phyloP scores from a whole-genome alignment of 805 yeast species.

The Nakazawaea ernobii region DNA sequence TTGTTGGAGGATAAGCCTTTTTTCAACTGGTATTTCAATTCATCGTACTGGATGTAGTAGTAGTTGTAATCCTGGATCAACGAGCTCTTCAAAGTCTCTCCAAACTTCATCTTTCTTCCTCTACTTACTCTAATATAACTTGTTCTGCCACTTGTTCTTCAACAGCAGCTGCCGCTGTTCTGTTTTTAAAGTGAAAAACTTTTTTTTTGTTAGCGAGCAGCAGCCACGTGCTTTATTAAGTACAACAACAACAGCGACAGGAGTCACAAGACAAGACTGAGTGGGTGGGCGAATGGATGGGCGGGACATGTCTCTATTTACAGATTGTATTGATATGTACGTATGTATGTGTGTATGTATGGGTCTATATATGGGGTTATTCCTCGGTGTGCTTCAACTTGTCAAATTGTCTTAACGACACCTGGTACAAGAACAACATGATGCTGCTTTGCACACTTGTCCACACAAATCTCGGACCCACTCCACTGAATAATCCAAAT shows the following conservation, averaged over 20 bases:
- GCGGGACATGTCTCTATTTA: background rate
- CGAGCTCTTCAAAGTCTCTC: slow-evolving; percentile 85
- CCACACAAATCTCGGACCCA: slow-evolving; percentile 96
- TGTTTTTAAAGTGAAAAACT: background rate
- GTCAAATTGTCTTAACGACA: slow-evolving; percentile 54
- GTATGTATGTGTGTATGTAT: background rate
- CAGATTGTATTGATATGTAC: background rate
- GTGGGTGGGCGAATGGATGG: background rate
- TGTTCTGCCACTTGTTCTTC: no score
- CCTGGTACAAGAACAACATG: slow-evolving; percentile 85
- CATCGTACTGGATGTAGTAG: slow-evolving; percentile 90
- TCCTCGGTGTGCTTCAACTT: background rate
- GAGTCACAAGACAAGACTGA: background rate
- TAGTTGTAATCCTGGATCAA: slow-evolving; percentile 85
- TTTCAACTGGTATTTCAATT: slow-evolving; percentile 75
- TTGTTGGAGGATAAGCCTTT: slow-evolving; percentile 52
- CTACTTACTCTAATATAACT: no score
- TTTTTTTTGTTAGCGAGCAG: background rate
- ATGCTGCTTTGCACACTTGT: slow-evolving; percentile 92
- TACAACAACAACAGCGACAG: background rate
- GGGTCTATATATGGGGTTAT: background rate
- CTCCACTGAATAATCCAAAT: slow-evolving; percentile 82
- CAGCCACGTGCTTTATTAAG: no score
- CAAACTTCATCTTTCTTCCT: slow-evolving; percentile 96
- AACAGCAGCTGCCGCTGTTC: no score